Evolutionary conservation across 2,329 filamentous ascomycete species (phyloP).

Genomic region (Magnaporthiopsis incrustans): DNA sequence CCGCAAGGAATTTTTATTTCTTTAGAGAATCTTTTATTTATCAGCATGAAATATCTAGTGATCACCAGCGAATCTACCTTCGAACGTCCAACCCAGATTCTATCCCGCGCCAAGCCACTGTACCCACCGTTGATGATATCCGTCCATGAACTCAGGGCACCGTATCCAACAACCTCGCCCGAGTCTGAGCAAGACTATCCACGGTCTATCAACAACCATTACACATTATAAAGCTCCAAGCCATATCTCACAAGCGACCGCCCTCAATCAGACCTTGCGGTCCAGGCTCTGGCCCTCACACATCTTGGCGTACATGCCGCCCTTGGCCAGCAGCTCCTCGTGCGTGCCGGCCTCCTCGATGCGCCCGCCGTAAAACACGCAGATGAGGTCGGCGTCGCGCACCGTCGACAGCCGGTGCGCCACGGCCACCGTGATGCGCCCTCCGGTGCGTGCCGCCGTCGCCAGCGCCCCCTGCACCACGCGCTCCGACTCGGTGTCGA

Average conservation of each 20-base stretch:
- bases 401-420: slow-evolving; percentile 35
- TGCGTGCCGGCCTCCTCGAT: slow-evolving; percentile 48
- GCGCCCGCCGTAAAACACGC: slow-evolving; percentile 45
- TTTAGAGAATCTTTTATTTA: too few relatives aligned
- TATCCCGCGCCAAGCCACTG: too few relatives aligned
- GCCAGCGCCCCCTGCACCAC: slow-evolving; percentile 43
- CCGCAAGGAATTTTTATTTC: too few relatives aligned
- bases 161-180: too few relatives aligned
- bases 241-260: not conserved
- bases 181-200: too few relatives aligned
- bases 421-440: slow-evolving; percentile 41
- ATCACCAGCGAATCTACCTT: too few relatives aligned
- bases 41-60: too few relatives aligned
- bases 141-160: too few relatives aligned
- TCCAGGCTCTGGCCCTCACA: slow-evolving; percentile 8
- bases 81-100: too few relatives aligned
- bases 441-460: slow-evolving; percentile 17
- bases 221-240: not conserved
- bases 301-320: slow-evolving; percentile 23
- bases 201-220: too few relatives aligned
- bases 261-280: slow-evolving; percentile 1
- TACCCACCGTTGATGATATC: too few relatives aligned
- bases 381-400: slow-evolving; percentile 48
- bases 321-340: slow-evolving; percentile 33
- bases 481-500: slow-evolving; percentile 45